phyloP scores from a whole-genome alignment of 345 rosid species.

The Eucalyptus marginata region DNA sequence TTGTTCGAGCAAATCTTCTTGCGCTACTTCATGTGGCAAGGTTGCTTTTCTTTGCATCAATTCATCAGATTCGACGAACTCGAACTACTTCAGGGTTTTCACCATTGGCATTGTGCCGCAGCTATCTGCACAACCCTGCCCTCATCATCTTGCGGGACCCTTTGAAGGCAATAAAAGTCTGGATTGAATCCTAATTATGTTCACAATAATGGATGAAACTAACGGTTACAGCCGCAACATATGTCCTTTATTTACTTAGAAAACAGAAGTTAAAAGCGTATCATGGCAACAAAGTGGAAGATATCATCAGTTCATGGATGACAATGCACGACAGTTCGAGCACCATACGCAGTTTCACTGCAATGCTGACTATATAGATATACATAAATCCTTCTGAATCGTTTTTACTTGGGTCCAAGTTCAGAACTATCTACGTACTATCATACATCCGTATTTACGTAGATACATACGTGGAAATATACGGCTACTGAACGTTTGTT shows the following conservation, averaged over 20 bases:
- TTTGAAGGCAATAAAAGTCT: not conserved
- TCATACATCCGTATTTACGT: not conserved
- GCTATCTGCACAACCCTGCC: not conserved
- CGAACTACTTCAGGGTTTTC: not conserved
- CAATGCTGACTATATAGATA: not conserved
- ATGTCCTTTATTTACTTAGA: not conserved
- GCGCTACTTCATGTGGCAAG: not conserved
- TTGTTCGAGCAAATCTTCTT: not conserved
- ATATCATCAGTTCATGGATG: not conserved
- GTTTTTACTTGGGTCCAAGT: not conserved
- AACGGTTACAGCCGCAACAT: not conserved
- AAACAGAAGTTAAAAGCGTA: not conserved
- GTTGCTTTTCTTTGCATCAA: not conserved
- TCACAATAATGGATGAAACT: not conserved
- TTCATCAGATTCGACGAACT: not conserved
- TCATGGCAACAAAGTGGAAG: not conserved
- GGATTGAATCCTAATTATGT: not conserved
- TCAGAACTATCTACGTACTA: not conserved
- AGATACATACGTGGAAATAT: not conserved
- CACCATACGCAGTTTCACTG: not conserved
- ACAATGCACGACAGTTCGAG: not conserved
- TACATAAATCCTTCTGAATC: not conserved
- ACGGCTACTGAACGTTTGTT: not conserved
- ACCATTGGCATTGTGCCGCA: not conserved
- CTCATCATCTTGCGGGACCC: not conserved